Base-by-base conservation (phyloP, 768 basidiomycete genomes). In the Amyloporia xantha region DNA sequence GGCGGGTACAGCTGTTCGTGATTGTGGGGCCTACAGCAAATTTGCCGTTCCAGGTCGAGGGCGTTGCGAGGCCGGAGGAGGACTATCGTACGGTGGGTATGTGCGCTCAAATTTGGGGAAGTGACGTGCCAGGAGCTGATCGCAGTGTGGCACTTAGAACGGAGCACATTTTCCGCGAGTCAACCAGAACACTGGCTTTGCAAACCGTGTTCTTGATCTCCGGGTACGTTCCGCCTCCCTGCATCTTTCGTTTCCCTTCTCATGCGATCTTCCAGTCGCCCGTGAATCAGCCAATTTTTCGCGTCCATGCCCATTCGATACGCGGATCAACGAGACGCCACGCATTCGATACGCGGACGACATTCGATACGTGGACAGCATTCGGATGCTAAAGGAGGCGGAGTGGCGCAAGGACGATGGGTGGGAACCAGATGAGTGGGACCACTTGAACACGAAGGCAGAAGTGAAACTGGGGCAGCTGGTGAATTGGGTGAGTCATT, bases 251-350 rank as follows among this genome's bases (percentile, higher is more conserved):
- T 40, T 26, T 25, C 30, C 15, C 30, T 17, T 4, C 17, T 33
- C 15, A 21, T 48, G n/a, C 24, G 12, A 3, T 1, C 21, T 15
- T 37, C 3, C 50, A 50, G 41, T 43, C 91, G 0, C 84, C 81
- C 62, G 87, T 91, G 41, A 95, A 92, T 68, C 93, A 97, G 68
- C 90, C 94, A 3, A 86, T 99, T 52, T 97, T 99, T 76, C 85
- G 74, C 55, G 66, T 99, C 47, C 93, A 93, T 61, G 81, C 68
- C 77, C 78, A 3, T 68, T 70, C 52, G 76, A 79, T 25, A 71
- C 75, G 36, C 71, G 81, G 59, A 72, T 77, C 27, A 67, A 78
- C 40, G 66, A 78, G 60, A 81, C 80, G 2, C 67, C 75, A n/a
- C 65, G 71, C 13, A 61, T 82, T 20, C 63, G 62, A 17, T 78